A percentile compares a stretch with the other conserved stretches of the same genome.
phyloP scores from a whole-genome alignment of 768 basidiomycete species.

The Melanogaster broomeanus region DNA sequence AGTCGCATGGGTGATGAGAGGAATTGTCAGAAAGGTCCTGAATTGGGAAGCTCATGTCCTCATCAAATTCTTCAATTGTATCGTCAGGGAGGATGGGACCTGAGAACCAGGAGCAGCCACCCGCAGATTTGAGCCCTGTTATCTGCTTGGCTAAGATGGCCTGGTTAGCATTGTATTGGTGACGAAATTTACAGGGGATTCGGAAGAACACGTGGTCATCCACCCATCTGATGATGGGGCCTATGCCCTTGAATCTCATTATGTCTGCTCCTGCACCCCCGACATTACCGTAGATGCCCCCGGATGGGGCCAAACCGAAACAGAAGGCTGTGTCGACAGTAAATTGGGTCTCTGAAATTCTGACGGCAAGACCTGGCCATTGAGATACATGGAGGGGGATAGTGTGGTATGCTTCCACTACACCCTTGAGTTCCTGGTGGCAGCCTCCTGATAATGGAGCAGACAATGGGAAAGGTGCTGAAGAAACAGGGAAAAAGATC shows the following conservation, averaged over 20 bases:
- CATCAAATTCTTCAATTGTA: too few relatives aligned
- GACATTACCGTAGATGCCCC: conserved; percentile 27
- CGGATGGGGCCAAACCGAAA: conserved; percentile 25
- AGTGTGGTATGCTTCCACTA: conserved; percentile 1
- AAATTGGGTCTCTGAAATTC: background rate
- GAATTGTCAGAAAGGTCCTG: too few relatives aligned
- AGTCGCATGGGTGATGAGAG: too few relatives aligned
- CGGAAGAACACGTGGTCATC: conserved; percentile 34
- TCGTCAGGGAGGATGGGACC: too few relatives aligned
- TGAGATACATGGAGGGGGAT: conserved; percentile 33
- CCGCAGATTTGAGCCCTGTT: too few relatives aligned
- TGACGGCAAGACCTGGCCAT: too few relatives aligned
- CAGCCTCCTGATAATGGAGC: rapidly evolving
- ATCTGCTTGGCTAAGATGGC: too few relatives aligned
- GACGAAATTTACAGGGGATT: background rate
- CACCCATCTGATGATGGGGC: conserved; percentile 28
- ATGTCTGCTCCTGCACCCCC: conserved; percentile 22
- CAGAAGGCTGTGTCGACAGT: conserved; percentile 26
- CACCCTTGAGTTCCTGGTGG: background rate
- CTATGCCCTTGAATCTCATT: conserved; percentile 9
- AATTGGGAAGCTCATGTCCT: too few relatives aligned
- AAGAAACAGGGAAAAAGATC: background rate
- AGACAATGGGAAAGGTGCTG: background rate
- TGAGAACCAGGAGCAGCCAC: too few relatives aligned
- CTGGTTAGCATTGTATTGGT: too few relatives aligned